Percentiles rank a stretch among this genome's conserved stretches.
phyloP scores from a whole-genome alignment of 75 land plant genomes.

The Pinus taeda region DNA sequence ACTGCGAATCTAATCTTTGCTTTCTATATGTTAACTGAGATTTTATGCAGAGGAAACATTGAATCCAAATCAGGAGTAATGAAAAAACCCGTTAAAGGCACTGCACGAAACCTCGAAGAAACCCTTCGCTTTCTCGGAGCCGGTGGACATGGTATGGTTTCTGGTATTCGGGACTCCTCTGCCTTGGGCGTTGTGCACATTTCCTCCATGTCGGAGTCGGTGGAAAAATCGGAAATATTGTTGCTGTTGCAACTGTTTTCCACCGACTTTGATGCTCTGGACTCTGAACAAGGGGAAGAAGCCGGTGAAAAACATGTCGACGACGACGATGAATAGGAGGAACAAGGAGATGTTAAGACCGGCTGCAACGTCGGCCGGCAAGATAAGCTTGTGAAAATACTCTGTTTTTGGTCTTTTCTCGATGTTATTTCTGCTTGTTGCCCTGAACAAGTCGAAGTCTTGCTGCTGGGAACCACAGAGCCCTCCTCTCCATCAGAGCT shows the following conservation, averaged over 20 bases:
- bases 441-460: too few relatives aligned
- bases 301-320: too few relatives aligned
- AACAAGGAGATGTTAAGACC: too few relatives aligned
- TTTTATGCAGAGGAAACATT: slow-evolving; percentile 18
- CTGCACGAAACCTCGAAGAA: slow-evolving; percentile 18
- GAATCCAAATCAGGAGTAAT: slow-evolving; percentile 45
- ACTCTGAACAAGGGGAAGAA: too few relatives aligned
- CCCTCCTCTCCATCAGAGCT: too few relatives aligned
- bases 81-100: slow-evolving; percentile 30
- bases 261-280: not conserved
- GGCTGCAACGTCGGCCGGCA: too few relatives aligned
- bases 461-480: too few relatives aligned
- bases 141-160: slow-evolving; percentile 29
- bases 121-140: slow-evolving; percentile 44
- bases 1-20: too few relatives aligned
- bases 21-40: slow-evolving; percentile 7
- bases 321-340: too few relatives aligned
- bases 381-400: too few relatives aligned
- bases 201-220: slow-evolving; percentile 13
- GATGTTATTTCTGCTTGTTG: too few relatives aligned
- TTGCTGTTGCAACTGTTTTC: not conserved
- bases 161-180: slow-evolving; percentile 25
- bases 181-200: slow-evolving; percentile 31
- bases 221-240: not conserved
- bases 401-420: too few relatives aligned